Base-by-base conservation (phyloP, 352 stramenopile species). In the Phytophthora palmivora region DNA sequence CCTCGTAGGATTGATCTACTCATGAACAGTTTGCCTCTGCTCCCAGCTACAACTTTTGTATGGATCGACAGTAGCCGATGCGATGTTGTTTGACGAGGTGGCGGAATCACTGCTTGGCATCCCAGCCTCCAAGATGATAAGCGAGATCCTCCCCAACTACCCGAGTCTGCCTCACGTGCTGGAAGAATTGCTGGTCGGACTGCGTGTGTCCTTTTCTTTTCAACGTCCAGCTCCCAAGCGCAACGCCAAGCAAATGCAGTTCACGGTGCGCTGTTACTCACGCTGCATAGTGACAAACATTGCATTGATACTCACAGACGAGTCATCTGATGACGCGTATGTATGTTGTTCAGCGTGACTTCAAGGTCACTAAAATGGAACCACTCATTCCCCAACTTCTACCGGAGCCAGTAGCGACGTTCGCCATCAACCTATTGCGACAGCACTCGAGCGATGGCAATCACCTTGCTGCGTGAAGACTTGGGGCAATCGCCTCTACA, bases 1-100 rank as follows among this genome's bases (percentile, higher is more conserved):
- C 1, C 24, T 12, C 43, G 18, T 15, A 41, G 6, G 38, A 45
- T 34, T 43, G 38, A 45, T 24, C 32, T 21, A 12, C 16, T 11
- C 16, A 12, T 18, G 9, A n/a, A 4, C 24, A 30, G 2, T n/a
- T 16, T 14, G 51, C 24, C 33, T 24, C 50, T 4, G 9, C 55
- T 12, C 34, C 30, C 26, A 84, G 76, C 49, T 88, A 6, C 72
- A 78, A 52, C 63, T 85, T 14, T 10, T 75, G 19, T 78, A 72
- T 21, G 80, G 54, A 26, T 48, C 18, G 22, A 52, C 53, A 0
- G 34, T 86, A 4, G 64, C 38, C 4, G 67, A 84, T 55, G 76
- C 55, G 7, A 76, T 90, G 48, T 53, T 88, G 28, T 86, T 88
- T 42, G 70, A 90, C 44, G 76, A 90, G 58, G 70, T 61, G 4